Evolutionary conservation across 2,329 filamentous ascomycete species (phyloP), one percentile per base, ranked within the genome.

Genomic region (Paracorniculantispora psalliotae): DNA sequence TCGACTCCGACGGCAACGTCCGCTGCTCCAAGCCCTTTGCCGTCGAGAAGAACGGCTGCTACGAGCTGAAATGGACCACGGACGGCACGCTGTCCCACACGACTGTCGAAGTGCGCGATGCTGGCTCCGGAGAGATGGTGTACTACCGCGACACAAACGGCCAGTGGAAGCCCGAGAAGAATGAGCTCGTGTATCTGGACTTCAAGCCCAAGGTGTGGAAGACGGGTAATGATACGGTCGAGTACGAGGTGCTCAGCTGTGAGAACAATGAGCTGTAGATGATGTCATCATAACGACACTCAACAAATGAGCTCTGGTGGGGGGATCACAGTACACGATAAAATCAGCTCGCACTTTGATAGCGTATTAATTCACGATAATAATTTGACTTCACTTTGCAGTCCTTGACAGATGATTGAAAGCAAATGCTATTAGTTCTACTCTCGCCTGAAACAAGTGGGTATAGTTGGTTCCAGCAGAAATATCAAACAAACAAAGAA

Each of bases 141-240:
- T 78, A 69, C 63, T 78, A 78, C 61, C 67, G 75, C 15, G 76
- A 79, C 61, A 78, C 75, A 21, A 67, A 78, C 65, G 76, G 76
- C 21, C 67, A 77, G 37, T 79, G 77, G 76, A 75, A 65, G 2
- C 71, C 75, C 0, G 72, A 76, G 63, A 78, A 78, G 70, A 67
- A 68, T 10, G 76, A 78, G 69, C 67, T 77, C 21, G 75, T 78
- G 3, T 77, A 77, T 33, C 60, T 79, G 41, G 76, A 78, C 61
- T 79, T 78, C 62, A 77, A 75, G 62, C 76, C 77, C 17, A 79
- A 78, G 70, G 62, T 79, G 2, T 72, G 71, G 57, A 71, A 69
- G 44, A 74, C 72, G 3, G 76, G 75, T 2, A 78, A 78, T 47
- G 67, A 75, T 61, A 78, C 76, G 1, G 76, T 79, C 8, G 69